A percentile compares a stretch with the other conserved stretches of the same genome.
phyloP scores from a whole-genome alignment of 1,284 basidiomycete genomes.

The Bondarzewia mesenterica region DNA sequence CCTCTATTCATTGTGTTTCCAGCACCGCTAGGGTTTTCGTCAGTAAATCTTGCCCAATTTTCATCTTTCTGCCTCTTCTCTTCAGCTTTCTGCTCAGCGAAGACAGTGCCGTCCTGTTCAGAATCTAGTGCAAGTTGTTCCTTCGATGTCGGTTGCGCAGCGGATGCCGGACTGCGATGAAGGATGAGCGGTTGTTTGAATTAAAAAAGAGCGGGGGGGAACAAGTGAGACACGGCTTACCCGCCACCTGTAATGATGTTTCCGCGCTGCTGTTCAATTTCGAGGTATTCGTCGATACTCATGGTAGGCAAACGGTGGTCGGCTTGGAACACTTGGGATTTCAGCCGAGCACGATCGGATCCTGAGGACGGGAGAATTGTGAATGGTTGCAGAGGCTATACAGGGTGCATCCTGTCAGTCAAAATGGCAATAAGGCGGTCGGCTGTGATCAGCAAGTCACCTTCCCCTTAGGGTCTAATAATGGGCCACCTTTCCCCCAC shows the following conservation, averaged over 20 bases:
- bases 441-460: too few species aligned
- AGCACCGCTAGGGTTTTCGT: conserved; percentile 72
- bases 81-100: conserved; percentile 68
- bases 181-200: conserved; percentile 7
- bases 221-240: conserved; percentile 38
- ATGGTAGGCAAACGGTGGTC: conserved; percentile 90
- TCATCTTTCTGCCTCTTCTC: conserved; percentile 78
- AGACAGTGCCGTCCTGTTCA: conserved; percentile 76
- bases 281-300: conserved; percentile 93
- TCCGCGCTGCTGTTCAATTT: conserved; percentile 77
- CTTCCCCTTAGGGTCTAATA: conserved; percentile 71
- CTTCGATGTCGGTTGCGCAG: conserved; percentile 59
- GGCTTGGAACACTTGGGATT: conserved; percentile 79
- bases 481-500: conserved; percentile 41
- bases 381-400: conserved; percentile 79
- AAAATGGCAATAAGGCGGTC: too few species aligned
- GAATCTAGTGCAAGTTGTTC: conserved; percentile 74
- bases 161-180: conserved; percentile 54
- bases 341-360: conserved; percentile 61
- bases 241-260: conserved; percentile 86
- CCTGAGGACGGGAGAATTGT: conserved; percentile 77
- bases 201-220: not conserved
- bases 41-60: conserved; percentile 80
- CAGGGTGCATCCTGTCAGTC: not conserved
- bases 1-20: conserved; percentile 96